Base-by-base conservation (phyloP, 768 basidiomycete genomes). In the Paxillus rubicundulus region DNA sequence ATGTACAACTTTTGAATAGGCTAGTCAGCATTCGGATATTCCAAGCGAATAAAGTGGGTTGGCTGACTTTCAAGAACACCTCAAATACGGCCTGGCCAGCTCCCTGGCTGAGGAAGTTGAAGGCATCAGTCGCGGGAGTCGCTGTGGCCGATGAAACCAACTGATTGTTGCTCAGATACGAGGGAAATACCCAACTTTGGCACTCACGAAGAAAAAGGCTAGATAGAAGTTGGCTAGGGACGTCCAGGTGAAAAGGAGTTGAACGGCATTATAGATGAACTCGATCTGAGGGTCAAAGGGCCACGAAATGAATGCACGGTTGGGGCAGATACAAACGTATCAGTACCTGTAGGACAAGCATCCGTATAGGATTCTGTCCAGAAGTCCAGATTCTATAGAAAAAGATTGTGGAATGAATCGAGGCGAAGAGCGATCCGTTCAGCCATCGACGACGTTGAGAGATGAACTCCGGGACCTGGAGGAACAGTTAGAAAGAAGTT, bases 161-260 rank as follows among this genome's bases (percentile, higher is more conserved):
- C 87, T 92, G 71, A 63, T 59, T 60, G 61, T 59, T 1, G 45
- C 40, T 54, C 62, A 61, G 45, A 70, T 34, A 41, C 54, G 46
- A 55, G 54, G 18, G 62, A 46, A 27, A 57, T 28, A 42, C 64
- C 62, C 1, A 52, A 46, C 14, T 61, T 27, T n/a, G 54, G 43
- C 16, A 77, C 88, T 72, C 61, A 91, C 88, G 71, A 94, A 95
- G 80, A 89, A 95, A 77, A 95, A 94, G 38, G 92, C 89, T 47
- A 96, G 77, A 68, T 92, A 97, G 73, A 93, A 97, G 68, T 95
- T 96, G 30, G 91, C 94, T 40, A 96, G 74, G 14, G 87, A 82
- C 9, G 93, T 95, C 95, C 95, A 98, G 13, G 93, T 89, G 70
- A 98, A 97, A 49, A 97, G 38, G 20, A 98, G 84, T 60, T 94